Percentiles rank a stretch among this genome's conserved stretches.
phyloP scores from a whole-genome alignment of 2,329 filamentous ascomycete genomes.

The Colletotrichum spinosum region DNA sequence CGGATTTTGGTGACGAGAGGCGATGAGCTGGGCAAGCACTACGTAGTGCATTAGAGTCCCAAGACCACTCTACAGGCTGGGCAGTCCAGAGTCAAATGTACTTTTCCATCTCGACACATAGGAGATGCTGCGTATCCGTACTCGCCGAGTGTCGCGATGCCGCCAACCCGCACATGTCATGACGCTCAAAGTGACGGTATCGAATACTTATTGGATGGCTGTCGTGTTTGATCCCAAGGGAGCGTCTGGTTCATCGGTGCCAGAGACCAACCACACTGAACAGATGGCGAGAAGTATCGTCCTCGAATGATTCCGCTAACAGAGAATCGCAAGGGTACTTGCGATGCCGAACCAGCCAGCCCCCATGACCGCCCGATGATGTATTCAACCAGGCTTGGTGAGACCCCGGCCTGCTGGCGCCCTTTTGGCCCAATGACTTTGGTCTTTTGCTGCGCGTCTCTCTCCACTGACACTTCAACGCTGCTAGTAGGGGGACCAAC shows the following conservation, averaged over 20 bases:
- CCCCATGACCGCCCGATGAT: slow-evolving; percentile 32
- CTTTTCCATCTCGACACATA: not conserved
- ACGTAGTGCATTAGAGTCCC: slow-evolving; percentile 21
- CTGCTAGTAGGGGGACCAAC: too few relatives aligned
- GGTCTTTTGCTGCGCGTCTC: not conserved
- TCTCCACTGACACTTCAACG: not conserved
- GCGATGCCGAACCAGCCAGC: not conserved
- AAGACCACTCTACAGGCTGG: slow-evolving; percentile 20
- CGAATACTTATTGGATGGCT: too few relatives aligned
- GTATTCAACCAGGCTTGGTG: slow-evolving; percentile 21
- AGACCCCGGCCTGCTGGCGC: slow-evolving; percentile 20
- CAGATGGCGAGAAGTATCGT: not conserved
- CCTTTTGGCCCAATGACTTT: slow-evolving; percentile 6
- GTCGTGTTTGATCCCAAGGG: not conserved
- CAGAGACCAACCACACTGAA: not conserved
- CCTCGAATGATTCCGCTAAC: not conserved
- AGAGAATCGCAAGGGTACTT: not conserved
- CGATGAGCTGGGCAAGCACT: slow-evolving; percentile 11
- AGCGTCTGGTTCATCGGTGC: slow-evolving; percentile 4
- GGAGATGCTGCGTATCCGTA: not conserved
- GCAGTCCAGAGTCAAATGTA: slow-evolving; percentile 12
- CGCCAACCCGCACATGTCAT: too few relatives aligned
- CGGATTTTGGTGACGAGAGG: not conserved
- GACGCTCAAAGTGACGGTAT: too few relatives aligned
- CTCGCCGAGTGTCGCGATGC: not conserved